Evolutionary conservation across 2,329 filamentous ascomycete species (phyloP), one percentile per base, ranked within the genome.

Genomic region (Sporothrix protearum): DNA sequence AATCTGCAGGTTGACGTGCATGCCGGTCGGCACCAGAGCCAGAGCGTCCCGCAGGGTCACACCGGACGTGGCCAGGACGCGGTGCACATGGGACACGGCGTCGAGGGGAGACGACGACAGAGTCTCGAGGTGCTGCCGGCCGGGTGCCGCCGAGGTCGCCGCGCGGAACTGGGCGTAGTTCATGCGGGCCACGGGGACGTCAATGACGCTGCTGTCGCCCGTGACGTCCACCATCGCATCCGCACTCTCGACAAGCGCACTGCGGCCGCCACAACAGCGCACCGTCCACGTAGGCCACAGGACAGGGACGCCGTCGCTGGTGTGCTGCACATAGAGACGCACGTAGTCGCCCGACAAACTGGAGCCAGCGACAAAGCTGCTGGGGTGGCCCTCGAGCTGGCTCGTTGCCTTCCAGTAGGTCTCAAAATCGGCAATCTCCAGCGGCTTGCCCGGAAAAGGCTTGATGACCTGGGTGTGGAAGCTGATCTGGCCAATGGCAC

Each of bases 321-420:
- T 98, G 76, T 97, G 87, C 78, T 99, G 96, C 30, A 98, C 92
- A 78, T 94, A 97, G 8, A 99, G 83, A 71, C 94, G 89, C 30
- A 97, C 90, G 80, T 98, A 98, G 77, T 98, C 92, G n/a, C 96
- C 96, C 2, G 93, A 96, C 71, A 99, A 81, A 81, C 95, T 98
- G 10, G 95, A 98, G 0, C 95, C 96, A 0, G 95, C 98, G 22
- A 99, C 93, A 30, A 98, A 88, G 30, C 93, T 92, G 78, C 88
- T 96, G 30, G 92, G 91, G 63, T 94, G 92, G 68, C 92, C 90
- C 79, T 97, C 93, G 64, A 96, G 87, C 76, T 97, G 94, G 77
- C 94, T 97, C 0, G 96, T 99, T 0, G 95, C 95, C 81, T 98
- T 99, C 96, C 96, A 99, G 81, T 99, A 99, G 0, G 96, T 98